Percentiles rank a stretch among this genome's conserved stretches.
Evolutionary conservation across 257 asterid species (phyloP).

Genomic region (Solanum neorickii): DNA sequence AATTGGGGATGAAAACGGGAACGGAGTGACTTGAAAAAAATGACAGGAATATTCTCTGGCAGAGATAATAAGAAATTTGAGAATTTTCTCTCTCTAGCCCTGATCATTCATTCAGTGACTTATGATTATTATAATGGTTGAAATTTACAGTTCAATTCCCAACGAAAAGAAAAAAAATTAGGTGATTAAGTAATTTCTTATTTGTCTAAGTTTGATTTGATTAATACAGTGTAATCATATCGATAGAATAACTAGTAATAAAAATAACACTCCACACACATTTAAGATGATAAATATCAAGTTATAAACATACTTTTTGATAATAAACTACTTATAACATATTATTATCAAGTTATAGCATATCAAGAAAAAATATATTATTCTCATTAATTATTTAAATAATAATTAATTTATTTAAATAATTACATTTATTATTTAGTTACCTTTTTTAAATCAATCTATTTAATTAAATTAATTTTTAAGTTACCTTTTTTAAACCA

Average conservation of each 20-base stretch:
- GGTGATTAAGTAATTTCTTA: background rate
- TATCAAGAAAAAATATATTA: no score
- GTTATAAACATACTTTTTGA: no score
- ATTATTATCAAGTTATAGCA: no score
- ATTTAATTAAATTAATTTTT: no score
- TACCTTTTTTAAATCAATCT: no score
- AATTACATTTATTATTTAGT: no score
- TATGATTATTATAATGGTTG: background rate
- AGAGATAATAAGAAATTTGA: background rate
- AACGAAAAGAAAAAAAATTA: background rate
- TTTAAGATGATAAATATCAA: no score
- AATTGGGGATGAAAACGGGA: background rate
- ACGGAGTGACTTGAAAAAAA: background rate
- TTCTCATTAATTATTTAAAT: no score
- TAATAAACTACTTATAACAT: no score
- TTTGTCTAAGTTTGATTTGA: background rate
- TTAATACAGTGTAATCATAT: background rate
- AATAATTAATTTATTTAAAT: no score
- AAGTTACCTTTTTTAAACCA: no score
- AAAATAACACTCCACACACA: no score
- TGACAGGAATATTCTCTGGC: slow-evolving; percentile 8
- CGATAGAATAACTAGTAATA: background rate
- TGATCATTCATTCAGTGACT: background rate
- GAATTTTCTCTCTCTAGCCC: background rate
- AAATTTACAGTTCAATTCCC: background rate